phyloP scores from a whole-genome alignment of 1,284 basidiomycete species.

The Ganoderma leucocontextum region DNA sequence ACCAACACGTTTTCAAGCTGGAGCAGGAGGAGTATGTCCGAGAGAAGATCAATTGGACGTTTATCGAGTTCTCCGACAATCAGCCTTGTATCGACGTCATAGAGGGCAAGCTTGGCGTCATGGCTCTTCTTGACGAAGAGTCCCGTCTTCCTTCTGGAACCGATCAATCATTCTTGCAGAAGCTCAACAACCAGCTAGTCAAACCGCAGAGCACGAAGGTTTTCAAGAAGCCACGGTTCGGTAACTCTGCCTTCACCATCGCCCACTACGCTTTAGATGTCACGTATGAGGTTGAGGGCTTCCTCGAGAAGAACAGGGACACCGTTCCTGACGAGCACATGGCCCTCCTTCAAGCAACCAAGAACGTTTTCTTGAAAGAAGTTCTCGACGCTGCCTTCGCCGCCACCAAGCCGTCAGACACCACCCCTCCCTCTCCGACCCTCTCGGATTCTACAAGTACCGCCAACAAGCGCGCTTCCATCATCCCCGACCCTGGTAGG shows the following conservation, averaged over 20 bases:
- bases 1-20: conserved; percentile 98
- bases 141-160: conserved; percentile 95
- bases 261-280: conserved; percentile 99
- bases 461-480: conserved; percentile 78
- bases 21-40: conserved; percentile 99
- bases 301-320: conserved; percentile 99
- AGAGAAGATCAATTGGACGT: conserved; percentile 99
- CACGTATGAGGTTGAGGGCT: conserved; percentile 97
- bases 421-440: conserved; percentile 74
- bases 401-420: conserved; percentile 72
- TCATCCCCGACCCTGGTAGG: conserved; percentile 88
- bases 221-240: conserved; percentile 98
- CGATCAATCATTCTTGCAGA: conserved; percentile 93
- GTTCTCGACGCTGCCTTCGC: conserved; percentile 91
- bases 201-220: conserved; percentile 90
- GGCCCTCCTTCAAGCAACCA: conserved; percentile 83
- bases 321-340: conserved; percentile 99
- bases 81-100: conserved; percentile 99
- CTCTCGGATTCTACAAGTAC: conserved; percentile 78
- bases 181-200: conserved; percentile 87
- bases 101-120: conserved; percentile 95
- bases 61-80: conserved; percentile 99
- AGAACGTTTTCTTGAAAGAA: conserved; percentile 94
- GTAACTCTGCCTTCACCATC: conserved; percentile 96
- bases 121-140: conserved; percentile 97